Evolutionary conservation across 495 filamentous ascomycete species (phyloP), one percentile per base, ranked within the genome.

Genomic region (Hyaloscypha bicolor): DNA sequence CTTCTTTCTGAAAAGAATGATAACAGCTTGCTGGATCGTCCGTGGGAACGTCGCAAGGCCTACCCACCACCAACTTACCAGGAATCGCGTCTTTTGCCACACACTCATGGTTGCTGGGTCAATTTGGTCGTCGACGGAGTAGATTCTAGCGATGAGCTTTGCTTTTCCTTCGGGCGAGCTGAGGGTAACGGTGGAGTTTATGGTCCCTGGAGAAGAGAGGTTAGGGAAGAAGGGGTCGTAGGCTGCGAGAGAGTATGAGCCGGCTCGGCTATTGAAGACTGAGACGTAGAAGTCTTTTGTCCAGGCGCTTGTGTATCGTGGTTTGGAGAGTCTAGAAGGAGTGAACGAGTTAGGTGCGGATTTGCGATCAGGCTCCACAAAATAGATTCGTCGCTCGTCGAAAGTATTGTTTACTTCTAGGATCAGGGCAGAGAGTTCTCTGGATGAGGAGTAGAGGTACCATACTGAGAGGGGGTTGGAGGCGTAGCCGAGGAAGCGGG

Each of bases 381-480:
- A 79, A 70, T 90, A 90, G 71, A 87, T 85, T 21, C 89, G 81
- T 61, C 88, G 85, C 76, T 94, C 91, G 62, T 83, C 86, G 72
- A 91, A 93, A 0, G 89, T 93, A 68, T 93, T 93, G 73, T 91
- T 92, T 52, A 93, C 88, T 72, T 94, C 91, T 19, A 92, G 69
- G 42, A 94, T 84, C 75, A 93, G 84, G 31, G 86, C 86, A 52
- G 82, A 81, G 33, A 94, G 80, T n/a, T 82, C 76, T 60, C 82
- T 80, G 4, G 84, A 71, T 6, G 77, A 67, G 25, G 83, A 82
- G 72, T 94, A 94, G 9, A 94, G 80, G 68, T 93, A 93, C 88
- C 91, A 94, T 76, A 93, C 91, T 9, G 88, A 92, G 16, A 92
- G 88, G 0, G 90, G 90, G 69, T 91, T 93, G 76, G 91, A 91